A percentile compares a stretch with the other conserved stretches of the same genome.
phyloP scores from a whole-genome alignment of 352 stramenopile genomes.

The Phytophthora citrophthora region DNA sequence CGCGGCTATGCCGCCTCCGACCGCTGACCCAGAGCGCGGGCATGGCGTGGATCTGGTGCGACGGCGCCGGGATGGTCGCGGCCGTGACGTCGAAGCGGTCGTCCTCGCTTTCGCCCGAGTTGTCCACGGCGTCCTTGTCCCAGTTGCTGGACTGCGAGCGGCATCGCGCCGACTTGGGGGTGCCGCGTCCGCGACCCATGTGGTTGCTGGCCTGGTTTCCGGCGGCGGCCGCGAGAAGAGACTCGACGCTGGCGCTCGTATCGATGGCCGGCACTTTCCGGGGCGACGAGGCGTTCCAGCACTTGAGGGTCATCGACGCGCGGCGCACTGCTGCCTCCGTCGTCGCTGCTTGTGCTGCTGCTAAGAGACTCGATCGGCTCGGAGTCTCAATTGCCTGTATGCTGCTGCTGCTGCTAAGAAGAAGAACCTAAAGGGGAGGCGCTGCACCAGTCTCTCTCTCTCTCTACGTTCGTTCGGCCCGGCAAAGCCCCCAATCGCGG shows the following conservation, averaged over 20 bases:
- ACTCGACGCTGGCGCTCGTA: constrained; percentile 32
- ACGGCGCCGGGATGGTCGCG: constrained; percentile 47
- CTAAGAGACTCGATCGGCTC: too few species aligned
- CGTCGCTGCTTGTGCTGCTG: constrained; percentile 2
- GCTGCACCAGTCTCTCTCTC: constrained; percentile 1
- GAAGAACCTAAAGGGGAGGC: constrained; percentile 11
- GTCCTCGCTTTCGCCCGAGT: constrained; percentile 42
- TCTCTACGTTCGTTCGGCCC: not conserved
- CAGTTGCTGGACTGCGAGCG: constrained; percentile 73
- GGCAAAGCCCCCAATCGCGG: constrained; percentile 37
- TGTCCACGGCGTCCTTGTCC: constrained; percentile 55
- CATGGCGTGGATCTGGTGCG: constrained; percentile 46
- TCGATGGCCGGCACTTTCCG: constrained; percentile 35
- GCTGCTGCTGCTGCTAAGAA: constrained; percentile 6
- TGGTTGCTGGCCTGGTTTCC: constrained; percentile 21
- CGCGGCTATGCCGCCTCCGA: constrained; percentile 46
- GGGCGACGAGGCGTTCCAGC: constrained; percentile 49
- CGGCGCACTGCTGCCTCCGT: constrained; percentile 5
- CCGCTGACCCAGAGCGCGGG: constrained; percentile 50
- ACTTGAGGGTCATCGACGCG: constrained; percentile 67
- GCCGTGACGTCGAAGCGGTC: constrained; percentile 50
- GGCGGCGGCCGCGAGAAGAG: constrained; percentile 20
- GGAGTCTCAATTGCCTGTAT: too few species aligned
- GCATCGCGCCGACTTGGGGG: constrained; percentile 41
- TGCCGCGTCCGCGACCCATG: constrained; percentile 21